Percentiles rank a stretch among this genome's conserved stretches.
Conservation (phyloP, 2,329 filamentous ascomycete genomes). For the Exophiala dermatitidis region DNA sequence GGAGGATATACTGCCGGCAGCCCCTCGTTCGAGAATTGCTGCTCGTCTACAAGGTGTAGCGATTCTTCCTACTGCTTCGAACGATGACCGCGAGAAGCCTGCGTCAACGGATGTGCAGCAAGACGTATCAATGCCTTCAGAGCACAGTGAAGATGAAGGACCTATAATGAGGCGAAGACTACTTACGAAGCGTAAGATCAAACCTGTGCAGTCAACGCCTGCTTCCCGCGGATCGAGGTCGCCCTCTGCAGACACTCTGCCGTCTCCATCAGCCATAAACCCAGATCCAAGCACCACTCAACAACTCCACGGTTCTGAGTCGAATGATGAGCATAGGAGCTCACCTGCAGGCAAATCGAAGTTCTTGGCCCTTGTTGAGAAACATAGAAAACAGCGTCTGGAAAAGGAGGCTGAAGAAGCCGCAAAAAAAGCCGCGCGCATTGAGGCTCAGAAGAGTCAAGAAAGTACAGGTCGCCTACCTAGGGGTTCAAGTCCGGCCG, state of each 20-base stretch:
- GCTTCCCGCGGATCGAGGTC: slow-evolving; percentile 21
- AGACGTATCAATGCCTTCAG: background rate
- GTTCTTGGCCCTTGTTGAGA: slow-evolving; percentile 64
- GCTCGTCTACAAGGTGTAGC: slow-evolving; percentile 50
- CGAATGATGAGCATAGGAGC: slow-evolving; percentile 23
- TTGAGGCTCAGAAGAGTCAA: slow-evolving; percentile 27
- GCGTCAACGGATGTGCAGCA: background rate
- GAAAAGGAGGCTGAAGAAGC: slow-evolving; percentile 55
- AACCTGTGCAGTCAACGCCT: slow-evolving; percentile 27
- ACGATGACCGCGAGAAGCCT: slow-evolving; percentile 9
- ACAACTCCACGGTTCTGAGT: slow-evolving; percentile 25
- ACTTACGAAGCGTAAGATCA: slow-evolving; percentile 30
- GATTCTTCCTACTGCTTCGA: background rate
- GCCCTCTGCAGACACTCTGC: slow-evolving; percentile 28
- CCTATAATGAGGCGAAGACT: slow-evolving; percentile 30
- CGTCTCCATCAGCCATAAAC: slow-evolving; percentile 33
- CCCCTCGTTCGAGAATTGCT: slow-evolving; percentile 58
- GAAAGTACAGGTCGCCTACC: slow-evolving; percentile 28
- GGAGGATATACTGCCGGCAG: slow-evolving; percentile 38
- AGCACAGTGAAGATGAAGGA: slow-evolving; percentile 29
- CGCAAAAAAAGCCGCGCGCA: slow-evolving; percentile 35
- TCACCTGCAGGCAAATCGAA: slow-evolving; percentile 46
- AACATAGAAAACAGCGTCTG: slow-evolving; percentile 64
- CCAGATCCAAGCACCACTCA: background rate
- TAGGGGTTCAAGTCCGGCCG: slow-evolving; percentile 29